Evolutionary conservation across 768 basidiomycete genomes (phyloP).

Genomic region (Lentinula edodes): DNA sequence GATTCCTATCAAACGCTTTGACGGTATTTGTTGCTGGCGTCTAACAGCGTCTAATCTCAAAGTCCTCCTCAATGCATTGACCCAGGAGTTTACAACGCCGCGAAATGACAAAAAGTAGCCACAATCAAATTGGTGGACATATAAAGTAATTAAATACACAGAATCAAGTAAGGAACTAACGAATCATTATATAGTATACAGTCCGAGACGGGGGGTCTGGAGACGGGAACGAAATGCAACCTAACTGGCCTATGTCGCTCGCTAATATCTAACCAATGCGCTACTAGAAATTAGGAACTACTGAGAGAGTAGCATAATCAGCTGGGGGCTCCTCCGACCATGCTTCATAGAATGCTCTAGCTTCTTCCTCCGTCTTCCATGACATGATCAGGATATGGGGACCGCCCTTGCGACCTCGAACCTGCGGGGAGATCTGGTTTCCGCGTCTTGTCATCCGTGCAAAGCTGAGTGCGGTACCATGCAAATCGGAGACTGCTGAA

Average conservation of each 20-base stretch:
- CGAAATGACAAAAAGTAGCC: too few species aligned
- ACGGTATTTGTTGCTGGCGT: too few species aligned
- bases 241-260: neutral
- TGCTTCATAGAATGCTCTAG: conserved; percentile 3
- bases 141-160: too few species aligned
- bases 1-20: too few species aligned
- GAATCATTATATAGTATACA: neutral
- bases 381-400: neutral
- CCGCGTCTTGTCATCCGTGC: neutral
- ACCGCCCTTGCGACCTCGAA: conserved; percentile 1
- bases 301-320: conserved; percentile 3
- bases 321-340: neutral
- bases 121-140: too few species aligned
- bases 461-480: conserved; percentile 1
- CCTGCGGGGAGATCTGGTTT: neutral
- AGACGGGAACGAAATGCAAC: neutral
- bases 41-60: too few species aligned
- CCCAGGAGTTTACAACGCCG: too few species aligned
- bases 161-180: neutral
- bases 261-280: neutral
- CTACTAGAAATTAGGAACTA: neutral
- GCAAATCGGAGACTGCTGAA: neutral
- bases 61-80: too few species aligned
- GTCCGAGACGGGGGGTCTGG: neutral
- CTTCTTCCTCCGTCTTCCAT: conserved; percentile 4